Evolutionary conservation across 2,329 filamentous ascomycete genomes (phyloP).

Genomic region (Pseudogymnoascus sp.): DNA sequence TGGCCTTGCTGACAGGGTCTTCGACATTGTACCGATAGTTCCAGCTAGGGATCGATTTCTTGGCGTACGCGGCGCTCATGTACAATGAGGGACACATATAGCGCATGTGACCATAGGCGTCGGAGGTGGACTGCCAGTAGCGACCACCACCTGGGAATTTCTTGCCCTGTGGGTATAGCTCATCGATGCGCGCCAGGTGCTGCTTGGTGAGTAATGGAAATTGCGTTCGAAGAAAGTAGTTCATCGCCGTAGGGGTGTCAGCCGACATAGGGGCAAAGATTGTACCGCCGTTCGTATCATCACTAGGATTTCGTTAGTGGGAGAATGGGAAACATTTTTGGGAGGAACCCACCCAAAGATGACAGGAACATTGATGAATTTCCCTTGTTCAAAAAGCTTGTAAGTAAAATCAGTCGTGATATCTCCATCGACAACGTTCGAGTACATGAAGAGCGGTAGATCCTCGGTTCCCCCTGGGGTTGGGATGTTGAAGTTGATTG

Average conservation of each 20-base stretch:
- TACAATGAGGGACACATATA: slow-evolving; percentile 58
- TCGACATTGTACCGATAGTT: slow-evolving; percentile 62
- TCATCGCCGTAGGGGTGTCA: slow-evolving; percentile 39
- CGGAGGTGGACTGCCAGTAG: slow-evolving; percentile 52
- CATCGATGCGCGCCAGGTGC: slow-evolving; percentile 46
- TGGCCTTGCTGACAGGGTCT: slow-evolving; percentile 44
- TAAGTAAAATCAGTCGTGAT: slow-evolving; percentile 46
- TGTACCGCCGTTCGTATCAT: slow-evolving; percentile 60
- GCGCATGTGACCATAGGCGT: slow-evolving; percentile 57
- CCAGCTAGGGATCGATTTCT: slow-evolving; percentile 40
- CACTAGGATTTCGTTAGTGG: slow-evolving; percentile 26
- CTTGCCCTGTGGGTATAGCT: slow-evolving; percentile 45
- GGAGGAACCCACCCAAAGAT: slow-evolving; percentile 34
- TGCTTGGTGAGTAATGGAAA: slow-evolving; percentile 46
- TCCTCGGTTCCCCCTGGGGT: slow-evolving; percentile 27
- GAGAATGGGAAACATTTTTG: not conserved
- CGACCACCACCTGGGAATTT: slow-evolving; percentile 40
- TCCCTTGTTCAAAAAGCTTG: slow-evolving; percentile 39
- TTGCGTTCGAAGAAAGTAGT: slow-evolving; percentile 50
- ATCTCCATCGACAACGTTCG: slow-evolving; percentile 48
- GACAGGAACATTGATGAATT: slow-evolving; percentile 47
- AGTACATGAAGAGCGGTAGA: slow-evolving; percentile 45
- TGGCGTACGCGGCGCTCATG: slow-evolving; percentile 30
- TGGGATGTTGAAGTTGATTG: slow-evolving; percentile 36
- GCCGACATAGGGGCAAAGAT: slow-evolving; percentile 48